Percentiles rank a stretch among this genome's conserved stretches.
These are phyloP conservation scores for Aspergillus viridinutans DNA, from an alignment of 2,329 filamentous ascomycete genomes.

Conservation along the genomic window DNA sequence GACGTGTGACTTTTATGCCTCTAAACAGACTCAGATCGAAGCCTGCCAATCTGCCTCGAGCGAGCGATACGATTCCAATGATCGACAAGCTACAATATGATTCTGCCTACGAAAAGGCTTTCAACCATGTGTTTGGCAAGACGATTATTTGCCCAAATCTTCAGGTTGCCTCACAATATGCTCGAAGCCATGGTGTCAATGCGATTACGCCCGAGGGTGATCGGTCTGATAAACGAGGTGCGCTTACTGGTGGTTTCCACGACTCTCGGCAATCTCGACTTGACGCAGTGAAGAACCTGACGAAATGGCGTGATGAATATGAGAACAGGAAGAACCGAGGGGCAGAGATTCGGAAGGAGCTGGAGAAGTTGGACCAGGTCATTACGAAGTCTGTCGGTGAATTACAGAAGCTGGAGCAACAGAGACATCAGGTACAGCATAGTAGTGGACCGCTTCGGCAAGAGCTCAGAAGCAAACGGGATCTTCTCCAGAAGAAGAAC, in stretches of 20 bases:
- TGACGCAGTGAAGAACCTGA: slow-evolving; percentile 73
- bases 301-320: slow-evolving; percentile 69
- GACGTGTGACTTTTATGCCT: slow-evolving; percentile 91
- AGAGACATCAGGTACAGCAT: slow-evolving; percentile 70
- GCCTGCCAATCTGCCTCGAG: slow-evolving; percentile 72
- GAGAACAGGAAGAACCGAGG: slow-evolving; percentile 64
- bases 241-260: slow-evolving; percentile 90
- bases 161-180: slow-evolving; percentile 82
- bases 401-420: slow-evolving; percentile 76
- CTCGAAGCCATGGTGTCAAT: slow-evolving; percentile 83
- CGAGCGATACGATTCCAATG: slow-evolving; percentile 81
- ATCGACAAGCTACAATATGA: slow-evolving; percentile 82
- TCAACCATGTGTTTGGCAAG: slow-evolving; percentile 92
- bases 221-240: slow-evolving; percentile 89
- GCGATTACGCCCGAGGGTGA: slow-evolving; percentile 95
- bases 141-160: slow-evolving; percentile 91
- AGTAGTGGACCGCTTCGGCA: slow-evolving; percentile 75
- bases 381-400: slow-evolving; percentile 84
- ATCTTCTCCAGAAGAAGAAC: slow-evolving; percentile 67
- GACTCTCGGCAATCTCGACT: slow-evolving; percentile 81
- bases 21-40: slow-evolving; percentile 73
- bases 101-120: slow-evolving; percentile 71
- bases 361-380: slow-evolving; percentile 79
- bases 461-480: slow-evolving; percentile 71
- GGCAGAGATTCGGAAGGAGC: slow-evolving; percentile 61